Conservation (phyloP, 2,329 filamentous ascomycete genomes). For the Capronia americana region DNA sequence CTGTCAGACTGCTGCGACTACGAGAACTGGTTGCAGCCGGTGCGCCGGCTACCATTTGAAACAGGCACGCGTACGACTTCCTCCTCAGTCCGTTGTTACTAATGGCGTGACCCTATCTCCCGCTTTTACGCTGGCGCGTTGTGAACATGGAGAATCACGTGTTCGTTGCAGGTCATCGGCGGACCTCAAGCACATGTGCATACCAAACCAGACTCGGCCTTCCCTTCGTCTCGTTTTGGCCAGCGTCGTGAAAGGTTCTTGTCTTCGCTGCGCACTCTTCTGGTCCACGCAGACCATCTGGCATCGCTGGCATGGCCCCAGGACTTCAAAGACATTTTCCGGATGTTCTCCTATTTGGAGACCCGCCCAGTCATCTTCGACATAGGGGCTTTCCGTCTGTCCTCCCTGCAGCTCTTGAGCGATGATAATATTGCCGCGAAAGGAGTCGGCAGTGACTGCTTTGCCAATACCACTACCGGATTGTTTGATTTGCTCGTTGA, state of each 20-base stretch:
- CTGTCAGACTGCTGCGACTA: not conserved
- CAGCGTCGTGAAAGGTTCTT: conserved; percentile 87
- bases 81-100: not conserved
- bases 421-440: conserved; percentile 87
- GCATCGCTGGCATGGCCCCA: conserved; percentile 86
- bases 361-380: conserved; percentile 78
- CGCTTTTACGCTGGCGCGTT: conserved; percentile 20
- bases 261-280: conserved; percentile 73
- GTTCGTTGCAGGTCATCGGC: not conserved
- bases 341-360: conserved; percentile 65
- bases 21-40: not conserved
- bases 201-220: conserved; percentile 87
- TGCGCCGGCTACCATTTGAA: not conserved
- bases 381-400: conserved; percentile 67
- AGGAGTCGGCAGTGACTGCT: conserved; percentile 73
- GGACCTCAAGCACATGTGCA: conserved; percentile 63
- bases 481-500: conserved; percentile 75
- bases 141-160: not conserved
- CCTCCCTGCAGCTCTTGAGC: conserved; percentile 52
- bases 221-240: conserved; percentile 83
- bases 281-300: conserved; percentile 98
- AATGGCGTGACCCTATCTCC: conserved; percentile 32
- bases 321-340: conserved; percentile 57
- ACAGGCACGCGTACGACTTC: not conserved
- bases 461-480: conserved; percentile 50